phyloP scores from a whole-genome alignment of 108 stramenopile genomes.

The Cyclotella sp. region DNA sequence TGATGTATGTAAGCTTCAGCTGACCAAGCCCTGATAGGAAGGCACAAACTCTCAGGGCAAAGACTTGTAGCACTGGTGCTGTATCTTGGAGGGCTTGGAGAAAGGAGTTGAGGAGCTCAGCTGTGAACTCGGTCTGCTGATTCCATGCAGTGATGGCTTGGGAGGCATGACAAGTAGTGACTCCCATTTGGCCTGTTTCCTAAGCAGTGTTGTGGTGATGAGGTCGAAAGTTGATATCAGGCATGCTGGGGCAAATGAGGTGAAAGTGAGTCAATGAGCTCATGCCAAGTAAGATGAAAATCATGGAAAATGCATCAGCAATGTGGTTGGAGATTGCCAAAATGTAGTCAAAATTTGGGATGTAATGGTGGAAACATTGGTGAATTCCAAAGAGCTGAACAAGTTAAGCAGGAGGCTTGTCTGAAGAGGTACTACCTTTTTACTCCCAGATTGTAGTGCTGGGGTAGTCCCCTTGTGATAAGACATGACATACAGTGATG shows the following conservation, averaged over 20 bases:
- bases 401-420: too few relatives aligned
- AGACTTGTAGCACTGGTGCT: conserved; percentile 33
- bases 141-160: background rate
- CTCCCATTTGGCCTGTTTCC: conserved; percentile 2
- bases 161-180: background rate
- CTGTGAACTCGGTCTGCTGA: background rate
- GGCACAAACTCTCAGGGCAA: conserved; percentile 17
- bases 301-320: too few relatives aligned
- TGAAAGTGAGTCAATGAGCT: too few relatives aligned
- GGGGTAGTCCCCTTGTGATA: too few relatives aligned
- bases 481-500: too few relatives aligned
- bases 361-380: too few relatives aligned
- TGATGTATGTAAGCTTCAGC: conserved; percentile 21
- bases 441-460: too few relatives aligned
- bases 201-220: background rate
- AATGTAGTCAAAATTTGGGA: too few relatives aligned
- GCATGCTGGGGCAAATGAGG: conserved; percentile 5
- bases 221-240: conserved; percentile 4
- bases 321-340: too few relatives aligned
- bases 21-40: conserved; percentile 12
- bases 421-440: too few relatives aligned
- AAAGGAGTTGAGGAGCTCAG: conserved; percentile 33
- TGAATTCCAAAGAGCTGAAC: too few relatives aligned
- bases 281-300: too few relatives aligned
- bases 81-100: conserved; percentile 28